Evolutionary conservation across 345 rosid species (phyloP), one percentile per base, ranked within the genome.

Genomic region (Eucalyptus curtisii): DNA sequence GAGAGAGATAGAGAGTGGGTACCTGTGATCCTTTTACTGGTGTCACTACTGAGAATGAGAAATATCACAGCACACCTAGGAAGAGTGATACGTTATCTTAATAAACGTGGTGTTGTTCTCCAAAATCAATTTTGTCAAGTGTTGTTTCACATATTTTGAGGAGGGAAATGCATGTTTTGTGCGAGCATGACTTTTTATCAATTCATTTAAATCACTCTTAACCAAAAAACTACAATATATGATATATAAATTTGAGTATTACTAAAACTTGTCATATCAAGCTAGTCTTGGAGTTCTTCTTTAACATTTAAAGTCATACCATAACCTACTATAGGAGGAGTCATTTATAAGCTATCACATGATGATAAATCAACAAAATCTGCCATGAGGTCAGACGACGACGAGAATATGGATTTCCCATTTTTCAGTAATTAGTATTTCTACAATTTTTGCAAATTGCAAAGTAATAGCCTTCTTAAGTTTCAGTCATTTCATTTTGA

Each of bases 311-410:
- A 25, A 59, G 61, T 55, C 0, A 1, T 9, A 53, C 0, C 10
- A 0, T 8, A 55, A 0, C 27, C 12, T 9, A 55, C 0, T 55
- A 55, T 22, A 55, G 1, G 30, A 55, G 30, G 0, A 55, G 11
- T 55, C 61, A 55, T 55, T 9, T 13, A 55, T 55, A 55, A 55
- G 30, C 27, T 55, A 55, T 55, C 0, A 1, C 30, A 9, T 4
- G 5, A 10, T 22, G 12, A 0, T 55, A 55, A 55, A 55, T 55
- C 5, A 55, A 24, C 0, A 2, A 55, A 55, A 4, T 55, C 1
- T 24, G 6, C 1, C 27, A 55, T 4, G 30, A 22, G 61, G 6
- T 55, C 0, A 24, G 61, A 55, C 0, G 0, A 55, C 0, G 0
- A 24, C 3, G 6, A 9, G 61, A 0, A 2, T 55, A 24, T 0